Conservation (phyloP, 2,329 filamentous ascomycete species). For the Pyrenophora teres region DNA sequence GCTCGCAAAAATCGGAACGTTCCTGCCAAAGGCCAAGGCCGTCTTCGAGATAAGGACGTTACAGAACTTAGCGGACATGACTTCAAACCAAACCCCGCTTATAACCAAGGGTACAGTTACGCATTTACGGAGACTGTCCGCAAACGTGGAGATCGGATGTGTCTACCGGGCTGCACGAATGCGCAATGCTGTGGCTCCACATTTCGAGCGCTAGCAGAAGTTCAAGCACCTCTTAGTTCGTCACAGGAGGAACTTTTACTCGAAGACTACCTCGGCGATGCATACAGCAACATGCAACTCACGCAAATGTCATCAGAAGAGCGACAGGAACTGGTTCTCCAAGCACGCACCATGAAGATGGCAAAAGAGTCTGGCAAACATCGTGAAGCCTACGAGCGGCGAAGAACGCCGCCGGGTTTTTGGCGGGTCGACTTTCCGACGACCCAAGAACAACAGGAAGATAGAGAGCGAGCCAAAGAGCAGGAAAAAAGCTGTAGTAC, state of each 20-base stretch:
- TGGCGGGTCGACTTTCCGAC: slow-evolving; percentile 89
- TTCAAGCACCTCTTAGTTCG: slow-evolving; percentile 35
- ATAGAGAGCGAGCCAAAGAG: slow-evolving; percentile 68
- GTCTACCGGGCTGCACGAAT: slow-evolving; percentile 74
- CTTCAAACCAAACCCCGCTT: slow-evolving; percentile 79
- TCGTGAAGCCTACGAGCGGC: slow-evolving; percentile 72
- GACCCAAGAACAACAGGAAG: slow-evolving; percentile 76
- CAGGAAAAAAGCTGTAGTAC: slow-evolving; percentile 67
- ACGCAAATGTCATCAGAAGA: slow-evolving; percentile 63
- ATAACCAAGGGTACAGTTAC: slow-evolving; percentile 72
- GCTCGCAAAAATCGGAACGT: slow-evolving; percentile 10
- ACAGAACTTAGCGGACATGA: slow-evolving; percentile 67
- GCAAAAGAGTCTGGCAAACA: slow-evolving; percentile 80
- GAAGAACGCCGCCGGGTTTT: slow-evolving; percentile 79
- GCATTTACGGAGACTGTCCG: slow-evolving; percentile 78
- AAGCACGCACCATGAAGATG: slow-evolving; percentile 74
- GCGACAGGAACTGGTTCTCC: slow-evolving; percentile 68
- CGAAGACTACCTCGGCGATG: slow-evolving; percentile 60
- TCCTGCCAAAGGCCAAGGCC: slow-evolving; percentile 11
- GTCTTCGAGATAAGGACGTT: slow-evolving; percentile 60
- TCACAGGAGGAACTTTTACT: slow-evolving; percentile 48
- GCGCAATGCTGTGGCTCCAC: slow-evolving; percentile 75
- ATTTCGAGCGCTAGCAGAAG: slow-evolving; percentile 68
- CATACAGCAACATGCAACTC: slow-evolving; percentile 43
- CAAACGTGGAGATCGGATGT: slow-evolving; percentile 69